These are phyloP conservation scores for Danielia oregonensis DNA, from an alignment of 805 yeast genomes.

Conservation along the genomic window DNA sequence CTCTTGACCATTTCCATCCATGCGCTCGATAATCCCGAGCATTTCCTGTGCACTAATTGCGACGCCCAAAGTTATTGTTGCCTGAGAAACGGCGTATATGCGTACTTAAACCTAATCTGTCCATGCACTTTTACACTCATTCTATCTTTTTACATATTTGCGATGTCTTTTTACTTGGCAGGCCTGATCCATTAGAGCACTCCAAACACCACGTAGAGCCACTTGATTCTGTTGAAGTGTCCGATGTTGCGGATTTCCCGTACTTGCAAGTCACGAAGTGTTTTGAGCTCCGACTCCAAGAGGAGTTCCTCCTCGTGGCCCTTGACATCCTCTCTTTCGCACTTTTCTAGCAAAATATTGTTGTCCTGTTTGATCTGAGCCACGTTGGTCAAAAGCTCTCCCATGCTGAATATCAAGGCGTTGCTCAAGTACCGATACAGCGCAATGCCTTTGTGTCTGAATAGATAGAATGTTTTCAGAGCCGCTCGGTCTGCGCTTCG, in stretches of 20 bases:
- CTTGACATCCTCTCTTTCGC: slow-evolving; percentile 85
- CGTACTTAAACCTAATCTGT: no score
- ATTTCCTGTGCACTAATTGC: no score
- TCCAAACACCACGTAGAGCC: slow-evolving; percentile 52
- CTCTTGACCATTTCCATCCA: no score
- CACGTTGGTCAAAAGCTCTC: slow-evolving; percentile 46
- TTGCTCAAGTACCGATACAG: slow-evolving; percentile 34
- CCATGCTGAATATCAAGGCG: slow-evolving; percentile 51
- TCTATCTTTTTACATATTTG: no score
- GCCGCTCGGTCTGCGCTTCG: slow-evolving; percentile 90
- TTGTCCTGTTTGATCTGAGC: slow-evolving; percentile 56
- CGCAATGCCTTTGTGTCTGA: slow-evolving; percentile 52
- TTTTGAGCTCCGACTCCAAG: slow-evolving; percentile 70
- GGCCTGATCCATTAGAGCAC: no score
- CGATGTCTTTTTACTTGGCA: no score
- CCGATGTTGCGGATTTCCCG: slow-evolving; percentile 54
- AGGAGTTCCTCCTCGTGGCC: slow-evolving; percentile 75
- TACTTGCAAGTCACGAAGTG: slow-evolving; percentile 57
- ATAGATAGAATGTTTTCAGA: slow-evolving; percentile 78
- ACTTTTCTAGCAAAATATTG: slow-evolving; percentile 67
- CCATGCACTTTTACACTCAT: no score
- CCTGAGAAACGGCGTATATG: no score
- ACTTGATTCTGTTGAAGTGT: slow-evolving; percentile 51
- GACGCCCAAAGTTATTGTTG: no score
- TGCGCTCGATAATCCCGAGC: no score